phyloP scores from a whole-genome alignment of 2,329 filamentous ascomycete species.

The Hyphodiscus sp. region DNA sequence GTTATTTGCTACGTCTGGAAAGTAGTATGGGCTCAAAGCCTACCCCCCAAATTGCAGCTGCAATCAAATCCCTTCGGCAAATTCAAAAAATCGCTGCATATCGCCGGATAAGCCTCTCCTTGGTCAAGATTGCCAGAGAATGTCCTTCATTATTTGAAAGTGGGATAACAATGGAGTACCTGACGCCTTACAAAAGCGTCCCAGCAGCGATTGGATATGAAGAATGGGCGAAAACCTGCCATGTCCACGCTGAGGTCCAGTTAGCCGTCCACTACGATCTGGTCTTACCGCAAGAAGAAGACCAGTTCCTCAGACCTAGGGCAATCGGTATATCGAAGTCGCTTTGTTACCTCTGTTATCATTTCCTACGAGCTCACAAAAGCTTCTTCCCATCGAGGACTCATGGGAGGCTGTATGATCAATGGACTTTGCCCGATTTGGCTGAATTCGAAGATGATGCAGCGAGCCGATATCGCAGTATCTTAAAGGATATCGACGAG shows the following conservation, averaged over 20 bases:
- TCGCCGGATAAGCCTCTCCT: constrained; percentile 6
- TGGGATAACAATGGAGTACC: constrained; percentile 1
- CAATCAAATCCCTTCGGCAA: constrained; percentile 9
- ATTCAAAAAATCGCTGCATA: constrained; percentile 12
- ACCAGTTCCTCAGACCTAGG: background rate
- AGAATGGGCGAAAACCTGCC: constrained; percentile 9
- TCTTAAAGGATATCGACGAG: constrained; percentile 4
- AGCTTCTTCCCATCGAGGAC: constrained; percentile 9
- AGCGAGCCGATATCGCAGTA: constrained; percentile 2
- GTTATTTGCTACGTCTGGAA: constrained; percentile 8
- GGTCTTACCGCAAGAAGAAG: background rate
- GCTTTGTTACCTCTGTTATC: constrained; percentile 13
- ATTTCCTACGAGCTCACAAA: constrained; percentile 4
- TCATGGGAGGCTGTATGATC: constrained; percentile 10
- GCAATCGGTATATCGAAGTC: constrained; percentile 10
- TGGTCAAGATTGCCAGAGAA: constrained; percentile 1
- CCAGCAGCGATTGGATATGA: constrained; percentile 8
- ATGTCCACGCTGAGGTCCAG: constrained; percentile 13
- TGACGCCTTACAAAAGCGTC: constrained; percentile 4
- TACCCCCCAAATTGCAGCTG: constrained; percentile 5
- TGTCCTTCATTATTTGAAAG: constrained; percentile 2
- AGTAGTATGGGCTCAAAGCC: constrained; percentile 1
- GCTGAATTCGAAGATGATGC: constrained; percentile 1
- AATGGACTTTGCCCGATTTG: constrained; percentile 12
- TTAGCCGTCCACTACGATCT: constrained; percentile 10